Evolutionary conservation across 768 basidiomycete genomes (phyloP), one percentile per base, ranked within the genome.

Genomic region (Xerocomus brunneocitrinus): DNA sequence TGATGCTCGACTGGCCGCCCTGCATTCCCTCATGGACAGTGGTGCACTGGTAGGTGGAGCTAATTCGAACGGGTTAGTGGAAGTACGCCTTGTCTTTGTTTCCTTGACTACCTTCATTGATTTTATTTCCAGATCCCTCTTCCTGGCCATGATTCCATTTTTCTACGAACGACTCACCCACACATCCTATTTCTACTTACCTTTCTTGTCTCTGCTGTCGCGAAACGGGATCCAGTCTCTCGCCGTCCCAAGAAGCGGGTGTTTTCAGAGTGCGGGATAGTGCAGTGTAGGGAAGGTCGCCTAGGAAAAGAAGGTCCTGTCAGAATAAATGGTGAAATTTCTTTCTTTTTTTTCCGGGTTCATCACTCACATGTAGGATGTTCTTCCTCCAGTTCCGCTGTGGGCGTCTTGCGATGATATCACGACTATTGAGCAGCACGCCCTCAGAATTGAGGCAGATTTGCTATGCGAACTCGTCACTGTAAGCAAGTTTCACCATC

Each of bases 171-270:
- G 3, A 89, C 87, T 7, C 87, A 89, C 58, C 87, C 89, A 0
- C 79, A 83, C 5, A 67, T 85, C 2, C 59, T 90, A 0, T 84
- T 82, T 57, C 65, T 80, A 12, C 73, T 90, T 5, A 83, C 81
- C 0, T 90, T 85, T 64, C 78, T 90, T 5, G 71, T 89, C 38
- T 85, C 82, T 58, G 77, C 79, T 5, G 72, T 80, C 1, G 79
- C 85, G 0, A 88, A 89, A 60, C 79, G 86, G 13, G 88, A 91
- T 61, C 78, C 84, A 0, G 80, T 85, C 0, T 90, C 88, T 38
- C 76, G 86, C 25, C 84, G 81, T 49, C 89, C 89, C 4, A 87
- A 85, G 71, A 77, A 84, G 54, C 83, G 80, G 44, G 71, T 87
- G 0, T 91, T 89, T 69, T 82, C 86, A 0, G 66, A 67, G 6